Evolutionary conservation across 768 basidiomycete species (phyloP).

Genomic region (Pleurotus salmoneostramineus): DNA sequence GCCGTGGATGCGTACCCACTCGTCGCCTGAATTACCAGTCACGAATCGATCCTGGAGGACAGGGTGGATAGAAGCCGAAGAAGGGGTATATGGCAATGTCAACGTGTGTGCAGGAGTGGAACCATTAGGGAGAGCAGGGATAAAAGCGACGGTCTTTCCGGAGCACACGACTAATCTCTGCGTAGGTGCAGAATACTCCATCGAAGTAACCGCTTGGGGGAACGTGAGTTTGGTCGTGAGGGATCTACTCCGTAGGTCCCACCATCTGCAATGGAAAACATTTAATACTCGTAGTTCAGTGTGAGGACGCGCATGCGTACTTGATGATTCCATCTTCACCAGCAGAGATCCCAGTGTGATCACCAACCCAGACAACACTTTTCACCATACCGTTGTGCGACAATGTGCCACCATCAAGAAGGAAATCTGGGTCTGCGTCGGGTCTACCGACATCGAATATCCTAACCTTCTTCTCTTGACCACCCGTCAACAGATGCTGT

Average conservation of each 20-base stretch:
- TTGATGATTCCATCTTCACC: constrained; percentile 92
- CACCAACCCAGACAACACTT: constrained; percentile 91
- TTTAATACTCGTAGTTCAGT: background rate
- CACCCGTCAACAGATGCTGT: constrained; percentile 79
- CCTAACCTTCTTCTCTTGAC: constrained; percentile 96
- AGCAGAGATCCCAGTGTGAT: constrained; percentile 82
- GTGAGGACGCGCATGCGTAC: no score
- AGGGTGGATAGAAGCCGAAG: constrained; percentile 94
- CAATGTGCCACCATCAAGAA: constrained; percentile 54
- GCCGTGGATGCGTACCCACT: constrained; percentile 95
- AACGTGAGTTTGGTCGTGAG: constrained; percentile 70
- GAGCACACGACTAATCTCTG: constrained; percentile 86
- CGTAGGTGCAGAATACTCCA: constrained; percentile 86
- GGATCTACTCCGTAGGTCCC: constrained; percentile 84
- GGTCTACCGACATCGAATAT: constrained; percentile 88
- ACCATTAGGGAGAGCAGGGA: constrained; percentile 67
- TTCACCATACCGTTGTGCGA: constrained; percentile 90
- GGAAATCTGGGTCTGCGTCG: constrained; percentile 83
- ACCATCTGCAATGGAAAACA: no score
- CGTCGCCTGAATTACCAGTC: constrained; percentile 84
- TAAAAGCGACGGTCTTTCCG: constrained; percentile 89
- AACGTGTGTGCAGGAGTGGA: constrained; percentile 69
- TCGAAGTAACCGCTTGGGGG: constrained; percentile 81
- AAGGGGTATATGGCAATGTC: constrained; percentile 80
- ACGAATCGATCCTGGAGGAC: constrained; percentile 86